phyloP scores from a whole-genome alignment of 768 basidiomycete species.

The Psilocybe azurescens region DNA sequence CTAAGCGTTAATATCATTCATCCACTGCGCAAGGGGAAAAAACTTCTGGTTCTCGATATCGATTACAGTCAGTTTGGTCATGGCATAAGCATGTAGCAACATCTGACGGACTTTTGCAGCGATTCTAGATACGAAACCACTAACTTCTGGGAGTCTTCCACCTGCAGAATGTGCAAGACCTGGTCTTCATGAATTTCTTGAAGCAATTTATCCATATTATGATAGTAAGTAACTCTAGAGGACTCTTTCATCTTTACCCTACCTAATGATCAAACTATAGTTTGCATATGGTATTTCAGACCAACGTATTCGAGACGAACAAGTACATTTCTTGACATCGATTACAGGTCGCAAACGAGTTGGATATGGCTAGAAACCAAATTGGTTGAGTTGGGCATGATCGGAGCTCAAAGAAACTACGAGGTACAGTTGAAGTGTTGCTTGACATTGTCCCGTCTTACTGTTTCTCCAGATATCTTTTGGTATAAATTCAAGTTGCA shows the following conservation, averaged over 20 bases:
- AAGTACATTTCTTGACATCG: not conserved
- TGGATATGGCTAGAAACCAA: slow-evolving; percentile 93
- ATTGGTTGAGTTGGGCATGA: slow-evolving; percentile 84
- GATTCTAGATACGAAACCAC: slow-evolving; percentile 83
- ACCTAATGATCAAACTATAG: slow-evolving; percentile 27
- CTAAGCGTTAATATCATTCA: slow-evolving; percentile 75
- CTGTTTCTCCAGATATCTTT: slow-evolving; percentile 59
- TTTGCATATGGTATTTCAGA: slow-evolving; percentile 80
- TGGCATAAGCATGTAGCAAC: not conserved
- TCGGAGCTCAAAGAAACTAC: slow-evolving; percentile 73
- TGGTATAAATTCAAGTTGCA: slow-evolving; percentile 39
- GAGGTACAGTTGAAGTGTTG: slow-evolving; percentile 46
- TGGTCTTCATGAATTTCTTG: slow-evolving; percentile 82
- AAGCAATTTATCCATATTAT: slow-evolving; percentile 80
- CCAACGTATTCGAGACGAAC: not conserved
- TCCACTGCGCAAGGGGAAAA: slow-evolving; percentile 77
- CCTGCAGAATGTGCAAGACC: slow-evolving; percentile 85
- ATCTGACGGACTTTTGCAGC: slow-evolving; percentile 46
- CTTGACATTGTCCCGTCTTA: slow-evolving; percentile 1
- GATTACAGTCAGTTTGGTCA: slow-evolving; percentile 71
- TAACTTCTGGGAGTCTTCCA: slow-evolving; percentile 82
- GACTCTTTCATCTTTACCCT: not conserved
- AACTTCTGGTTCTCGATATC: slow-evolving; percentile 84
- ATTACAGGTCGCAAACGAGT: slow-evolving; percentile 77
- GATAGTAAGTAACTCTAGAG: slow-evolving; percentile 54